Evolutionary conservation across 768 basidiomycete species (phyloP).

Genomic region (Rhizopogon vulgaris): DNA sequence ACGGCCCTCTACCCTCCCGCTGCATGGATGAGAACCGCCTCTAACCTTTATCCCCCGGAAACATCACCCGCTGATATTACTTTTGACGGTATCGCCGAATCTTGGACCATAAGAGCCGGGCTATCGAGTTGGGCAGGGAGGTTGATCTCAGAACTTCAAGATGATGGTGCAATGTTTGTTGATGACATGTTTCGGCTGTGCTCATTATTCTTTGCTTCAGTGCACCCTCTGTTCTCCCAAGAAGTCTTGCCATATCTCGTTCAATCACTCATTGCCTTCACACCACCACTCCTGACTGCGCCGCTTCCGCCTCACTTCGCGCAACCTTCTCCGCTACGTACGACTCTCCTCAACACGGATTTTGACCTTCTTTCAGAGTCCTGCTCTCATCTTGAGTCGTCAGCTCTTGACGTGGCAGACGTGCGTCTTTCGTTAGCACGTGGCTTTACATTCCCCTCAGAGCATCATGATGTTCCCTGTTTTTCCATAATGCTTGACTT

Average conservation of each 20-base stretch:
- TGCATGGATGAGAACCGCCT: constrained; percentile 44
- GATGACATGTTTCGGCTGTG: neutral
- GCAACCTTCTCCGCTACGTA: constrained; percentile 34
- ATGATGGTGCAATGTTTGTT: constrained; percentile 43
- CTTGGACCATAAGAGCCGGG: constrained; percentile 60
- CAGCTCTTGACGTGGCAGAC: constrained; percentile 73
- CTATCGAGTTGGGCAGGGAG: constrained; percentile 78
- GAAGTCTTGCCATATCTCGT: constrained; percentile 61
- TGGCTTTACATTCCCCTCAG: constrained; percentile 51
- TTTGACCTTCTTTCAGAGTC: constrained; percentile 69
- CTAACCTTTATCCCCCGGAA: constrained; percentile 18
- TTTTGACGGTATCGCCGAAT: constrained; percentile 35
- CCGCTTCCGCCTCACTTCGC: constrained; percentile 33
- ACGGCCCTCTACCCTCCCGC: constrained; percentile 68
- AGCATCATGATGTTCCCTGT: constrained; percentile 51
- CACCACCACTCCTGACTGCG: constrained; percentile 42
- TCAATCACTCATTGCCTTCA: constrained; percentile 51
- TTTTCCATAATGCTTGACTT: constrained; percentile 64
- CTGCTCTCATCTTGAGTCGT: constrained; percentile 70
- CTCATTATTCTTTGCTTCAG: constrained; percentile 22
- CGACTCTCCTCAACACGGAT: constrained; percentile 53
- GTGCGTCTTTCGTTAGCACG: constrained; percentile 68
- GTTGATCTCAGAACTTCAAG: constrained; percentile 64
- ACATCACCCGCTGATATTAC: constrained; percentile 10
- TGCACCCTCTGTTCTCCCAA: constrained; percentile 51